A percentile compares a stretch with the other conserved stretches of the same genome.
These are phyloP conservation scores for Populus trichocarpa DNA, from an alignment of 441 rosid genomes.

Conservation along the genomic window DNA sequence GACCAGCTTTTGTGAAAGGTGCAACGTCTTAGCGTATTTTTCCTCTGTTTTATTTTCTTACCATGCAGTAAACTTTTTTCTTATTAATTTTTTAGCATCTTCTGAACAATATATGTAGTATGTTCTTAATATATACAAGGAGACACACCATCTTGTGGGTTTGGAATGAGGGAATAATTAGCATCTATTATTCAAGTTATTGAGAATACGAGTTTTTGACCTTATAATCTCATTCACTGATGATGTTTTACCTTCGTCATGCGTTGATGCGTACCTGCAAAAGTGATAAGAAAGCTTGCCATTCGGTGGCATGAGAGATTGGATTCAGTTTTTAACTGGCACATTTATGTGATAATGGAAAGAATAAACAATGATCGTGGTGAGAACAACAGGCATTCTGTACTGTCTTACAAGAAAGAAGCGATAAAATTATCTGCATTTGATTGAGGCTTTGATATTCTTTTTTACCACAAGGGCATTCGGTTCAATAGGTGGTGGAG, in stretches of 20 bases:
- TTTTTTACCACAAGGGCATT: background rate
- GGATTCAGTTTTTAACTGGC: background rate
- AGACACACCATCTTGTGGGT: background rate
- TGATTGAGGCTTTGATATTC: background rate
- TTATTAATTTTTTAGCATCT: background rate
- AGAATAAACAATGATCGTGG: too few relatives aligned
- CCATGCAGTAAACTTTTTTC: background rate
- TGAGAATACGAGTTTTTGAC: background rate
- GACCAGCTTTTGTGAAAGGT: background rate
- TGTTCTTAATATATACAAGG: background rate
- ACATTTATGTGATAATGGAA: background rate
- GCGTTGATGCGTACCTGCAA: background rate
- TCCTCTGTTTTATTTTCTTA: background rate
- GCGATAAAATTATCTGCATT: background rate
- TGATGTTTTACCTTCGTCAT: background rate
- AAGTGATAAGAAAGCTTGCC: background rate
- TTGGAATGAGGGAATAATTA: background rate
- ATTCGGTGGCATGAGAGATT: background rate
- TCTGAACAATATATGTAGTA: background rate
- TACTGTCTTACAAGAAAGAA: background rate
- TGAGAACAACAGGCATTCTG: background rate
- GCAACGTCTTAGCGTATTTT: background rate
- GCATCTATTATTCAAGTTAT: background rate
- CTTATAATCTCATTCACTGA: background rate
- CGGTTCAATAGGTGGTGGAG: background rate